Evolutionary conservation across 345 rosid genomes (phyloP), one percentile per base, ranked within the genome.

Genomic region (Citrus sinensis): DNA sequence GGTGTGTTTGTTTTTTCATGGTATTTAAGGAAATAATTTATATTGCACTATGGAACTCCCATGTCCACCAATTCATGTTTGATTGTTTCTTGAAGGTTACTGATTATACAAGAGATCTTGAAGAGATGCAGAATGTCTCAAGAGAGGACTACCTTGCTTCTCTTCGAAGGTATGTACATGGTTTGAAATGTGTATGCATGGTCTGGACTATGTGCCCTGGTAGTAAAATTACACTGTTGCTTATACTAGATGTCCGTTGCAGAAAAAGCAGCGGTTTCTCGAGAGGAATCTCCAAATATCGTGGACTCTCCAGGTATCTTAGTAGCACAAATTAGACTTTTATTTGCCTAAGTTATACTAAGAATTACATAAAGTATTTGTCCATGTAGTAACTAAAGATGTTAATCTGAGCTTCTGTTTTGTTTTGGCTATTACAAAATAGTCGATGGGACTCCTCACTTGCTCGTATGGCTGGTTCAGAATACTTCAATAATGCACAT

Each of bases 231-330:
- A 25, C 40, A 42, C 59, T 72, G 76, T 85, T 80, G 67, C 85
- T 86, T 70, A 85, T 81, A 70, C 67, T 80, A 37, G 25, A 55
- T 86, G 65, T 73, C 78, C 80, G 78, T 40, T 87, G 86, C 97
- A 96, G 99, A 87, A 96, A 94, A 83, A 96, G 98, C 89, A 94
- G 97, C 71, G 97, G 98, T 64, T 96, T 94, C 82, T 94, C 99
- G 6, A 92, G 99, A 85, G 99, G 99, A 71, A 84, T 91, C 56
- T 87, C 98, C 37, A 96, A 96, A 83, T 94, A 96, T 83, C 94
- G 99, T 76, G 98, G 94, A 71, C 97, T 92, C 69, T 87, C 98
- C 77, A 94, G 98, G 99, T 94, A 88, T 69, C 70, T 37, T 58
- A 66, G 24, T 62, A 51, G 69, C 81, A 76, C 9, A 73, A 59